Base-by-base conservation (phyloP, 1,139 yeast species). In the Pichia sp. region DNA sequence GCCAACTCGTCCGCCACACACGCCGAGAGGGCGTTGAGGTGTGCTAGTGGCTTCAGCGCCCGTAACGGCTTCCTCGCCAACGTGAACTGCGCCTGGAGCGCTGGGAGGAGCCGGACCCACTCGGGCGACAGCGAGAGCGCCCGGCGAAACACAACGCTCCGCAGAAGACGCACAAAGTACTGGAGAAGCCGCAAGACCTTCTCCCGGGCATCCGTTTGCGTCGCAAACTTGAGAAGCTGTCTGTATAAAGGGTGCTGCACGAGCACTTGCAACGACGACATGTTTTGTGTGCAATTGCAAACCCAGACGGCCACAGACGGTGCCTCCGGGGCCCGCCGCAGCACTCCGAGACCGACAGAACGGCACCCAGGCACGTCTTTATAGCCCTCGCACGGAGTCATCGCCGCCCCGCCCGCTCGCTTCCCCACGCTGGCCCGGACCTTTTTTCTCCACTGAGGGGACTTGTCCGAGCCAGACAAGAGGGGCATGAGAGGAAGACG, bases 1-100 rank as follows among this genome's bases (percentile, higher is more conserved):
- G 79, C 71, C 53, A 90, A 78, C 74, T 87, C 86, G 71, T 89
- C 86, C 67, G 84, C 89, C 64, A 75, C 80, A 23, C 88, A 80
- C 61, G 79, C 78, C 4, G 89, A 78, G 7, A 95, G 90, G 15
- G 82, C 78, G 65, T 85, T 85, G 57, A 87, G 69, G 69, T 87
- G 92, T 66, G 79, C 79, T 66, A 92, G 73, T 1, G 96, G 96
- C 73, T 90, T 92, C 62, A 90, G 81, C 67, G 86, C 84, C 65
- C 98, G 80, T 78, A 92, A 75, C 23, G 92, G 84, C 74, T 92
- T 92, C 70, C 98, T 83, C 57, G 90, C 78, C 61, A 87, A 75
- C 16, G 89, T 82, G 42, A 85, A 76, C 60, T 85, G 83, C 50
- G 70, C 69, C 69, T 83, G 85, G 55, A 87, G 68, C 26, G 76